A percentile compares a stretch with the other conserved stretches of the same genome.
phyloP scores from a whole-genome alignment of 2,329 filamentous ascomycete genomes.

The Volutella citrinella region DNA sequence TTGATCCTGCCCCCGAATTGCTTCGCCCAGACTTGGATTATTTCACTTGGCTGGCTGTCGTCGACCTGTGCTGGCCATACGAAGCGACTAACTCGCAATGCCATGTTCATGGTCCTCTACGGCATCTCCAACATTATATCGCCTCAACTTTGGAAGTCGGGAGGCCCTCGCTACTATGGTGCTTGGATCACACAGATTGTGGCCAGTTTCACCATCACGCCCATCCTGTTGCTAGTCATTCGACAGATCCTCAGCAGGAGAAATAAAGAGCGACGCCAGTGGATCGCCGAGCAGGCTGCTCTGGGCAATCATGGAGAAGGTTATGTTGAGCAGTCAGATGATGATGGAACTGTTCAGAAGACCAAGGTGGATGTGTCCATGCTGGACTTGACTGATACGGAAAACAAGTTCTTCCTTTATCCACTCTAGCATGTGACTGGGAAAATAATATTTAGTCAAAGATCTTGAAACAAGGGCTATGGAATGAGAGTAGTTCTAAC shows the following conservation, averaged over 20 bases:
- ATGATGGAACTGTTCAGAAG: slow-evolving; percentile 11
- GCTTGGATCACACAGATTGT: slow-evolving; percentile 19
- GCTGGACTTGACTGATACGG: slow-evolving; percentile 18
- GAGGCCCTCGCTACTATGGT: slow-evolving; percentile 16
- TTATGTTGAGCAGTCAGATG: slow-evolving; percentile 10
- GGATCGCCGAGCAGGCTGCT: slow-evolving; percentile 11
- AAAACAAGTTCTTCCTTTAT: slow-evolving; percentile 18
- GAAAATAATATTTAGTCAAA: too few relatives aligned
- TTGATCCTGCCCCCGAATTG: slow-evolving; percentile 13
- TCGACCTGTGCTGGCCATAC: slow-evolving; percentile 34
- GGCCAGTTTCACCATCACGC: slow-evolving; percentile 16
- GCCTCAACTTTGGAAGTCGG: slow-evolving; percentile 28
- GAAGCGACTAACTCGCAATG: slow-evolving; percentile 40
- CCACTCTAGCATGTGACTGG: too few relatives aligned
- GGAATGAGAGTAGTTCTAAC: too few relatives aligned
- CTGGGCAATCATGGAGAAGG: slow-evolving; percentile 9
- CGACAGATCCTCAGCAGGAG: slow-evolving; percentile 4
- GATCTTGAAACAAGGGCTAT: too few relatives aligned
- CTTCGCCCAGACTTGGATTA: slow-evolving; percentile 16
- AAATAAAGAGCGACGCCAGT: slow-evolving; percentile 8
- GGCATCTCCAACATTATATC: slow-evolving; percentile 34
- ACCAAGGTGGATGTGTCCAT: slow-evolving; percentile 18
- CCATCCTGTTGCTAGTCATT: slow-evolving; percentile 7
- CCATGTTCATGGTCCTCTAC: slow-evolving; percentile 35
- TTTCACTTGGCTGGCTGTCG: slow-evolving; percentile 15